Evolutionary conservation across 2,329 filamentous ascomycete species (phyloP).

Genomic region (Penicillium sp.): DNA sequence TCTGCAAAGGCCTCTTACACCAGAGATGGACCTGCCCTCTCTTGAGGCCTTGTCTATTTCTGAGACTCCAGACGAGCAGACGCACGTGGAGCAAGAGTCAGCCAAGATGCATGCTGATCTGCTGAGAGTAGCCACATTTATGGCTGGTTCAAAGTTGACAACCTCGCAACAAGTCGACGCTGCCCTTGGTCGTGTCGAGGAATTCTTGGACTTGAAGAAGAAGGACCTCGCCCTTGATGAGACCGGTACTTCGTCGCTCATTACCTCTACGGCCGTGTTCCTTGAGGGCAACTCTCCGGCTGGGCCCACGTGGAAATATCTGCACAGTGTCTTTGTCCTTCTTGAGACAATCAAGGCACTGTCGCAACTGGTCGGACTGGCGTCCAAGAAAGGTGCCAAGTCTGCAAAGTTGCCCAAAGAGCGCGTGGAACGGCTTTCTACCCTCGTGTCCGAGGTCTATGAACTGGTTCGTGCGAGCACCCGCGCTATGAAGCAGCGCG

Average conservation of each 20-base stretch:
- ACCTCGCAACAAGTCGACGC: constrained; percentile 33
- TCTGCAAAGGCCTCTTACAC: constrained; percentile 34
- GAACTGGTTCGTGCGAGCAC: constrained; percentile 40
- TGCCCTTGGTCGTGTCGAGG: constrained; percentile 33
- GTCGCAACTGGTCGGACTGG: constrained; percentile 35
- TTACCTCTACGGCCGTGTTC: constrained; percentile 29
- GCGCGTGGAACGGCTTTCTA: constrained; percentile 32
- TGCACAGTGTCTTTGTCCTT: constrained; percentile 42
- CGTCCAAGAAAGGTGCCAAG: constrained; percentile 37
- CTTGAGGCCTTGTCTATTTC: constrained; percentile 29
- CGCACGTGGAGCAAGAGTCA: constrained; percentile 37
- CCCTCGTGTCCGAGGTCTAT: constrained; percentile 30
- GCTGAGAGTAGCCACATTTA: constrained; percentile 35
- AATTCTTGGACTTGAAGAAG: constrained; percentile 34
- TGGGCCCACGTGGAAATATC: constrained; percentile 45
- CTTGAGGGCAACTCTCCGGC: constrained; percentile 27
- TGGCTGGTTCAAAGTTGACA: constrained; percentile 38
- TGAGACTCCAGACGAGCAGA: constrained; percentile 36
- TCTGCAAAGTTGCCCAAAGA: constrained; percentile 37
- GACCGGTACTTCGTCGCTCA: constrained; percentile 22
- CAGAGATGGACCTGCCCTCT: constrained; percentile 30
- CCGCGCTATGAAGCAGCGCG: constrained; percentile 39
- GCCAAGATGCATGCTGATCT: constrained; percentile 37
- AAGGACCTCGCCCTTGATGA: constrained; percentile 26
- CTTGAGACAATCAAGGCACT: constrained; percentile 47